Evolutionary conservation across 805 yeast species (phyloP).

Genomic region (Cyberlindnera xishuangbannaensis): DNA sequence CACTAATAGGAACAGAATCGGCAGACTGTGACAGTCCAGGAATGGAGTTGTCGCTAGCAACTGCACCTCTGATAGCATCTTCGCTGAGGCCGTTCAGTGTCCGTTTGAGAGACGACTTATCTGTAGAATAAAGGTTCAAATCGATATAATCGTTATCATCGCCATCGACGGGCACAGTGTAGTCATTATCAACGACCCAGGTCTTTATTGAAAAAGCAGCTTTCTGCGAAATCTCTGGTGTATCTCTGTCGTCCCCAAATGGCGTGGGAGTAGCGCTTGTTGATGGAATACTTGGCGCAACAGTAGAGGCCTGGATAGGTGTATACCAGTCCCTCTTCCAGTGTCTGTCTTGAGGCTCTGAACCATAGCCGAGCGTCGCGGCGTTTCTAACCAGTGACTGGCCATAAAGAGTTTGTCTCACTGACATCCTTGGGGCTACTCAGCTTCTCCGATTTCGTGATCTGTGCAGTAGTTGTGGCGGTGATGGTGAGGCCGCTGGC

Average conservation of each 20-base stretch:
- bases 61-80: conserved; percentile 51
- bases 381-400: conserved; percentile 26
- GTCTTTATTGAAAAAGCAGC: conserved; percentile 26
- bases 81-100: conserved; percentile 33
- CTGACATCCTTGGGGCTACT: no score
- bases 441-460: no score
- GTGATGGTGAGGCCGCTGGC: not conserved
- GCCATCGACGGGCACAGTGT: conserved; percentile 27
- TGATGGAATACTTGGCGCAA: conserved; percentile 6
- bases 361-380: conserved; percentile 13
- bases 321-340: conserved; percentile 27
- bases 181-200: conserved; percentile 26
- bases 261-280: conserved; percentile 20
- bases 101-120: conserved; percentile 11
- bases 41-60: conserved; percentile 39
- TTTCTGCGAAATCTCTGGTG: conserved; percentile 12
- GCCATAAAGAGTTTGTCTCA: conserved; percentile 21
- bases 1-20: no score
- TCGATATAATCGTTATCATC: conserved; percentile 40
- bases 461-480: conserved; percentile 1
- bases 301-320: conserved; percentile 12
- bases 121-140: conserved; percentile 32
- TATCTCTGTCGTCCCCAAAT: conserved; percentile 22
- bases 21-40: conserved; percentile 37
- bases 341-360: conserved; percentile 19